Conservation (phyloP, 371 early-diverging fungal species). For the Zancudomyces culisetae region DNA sequence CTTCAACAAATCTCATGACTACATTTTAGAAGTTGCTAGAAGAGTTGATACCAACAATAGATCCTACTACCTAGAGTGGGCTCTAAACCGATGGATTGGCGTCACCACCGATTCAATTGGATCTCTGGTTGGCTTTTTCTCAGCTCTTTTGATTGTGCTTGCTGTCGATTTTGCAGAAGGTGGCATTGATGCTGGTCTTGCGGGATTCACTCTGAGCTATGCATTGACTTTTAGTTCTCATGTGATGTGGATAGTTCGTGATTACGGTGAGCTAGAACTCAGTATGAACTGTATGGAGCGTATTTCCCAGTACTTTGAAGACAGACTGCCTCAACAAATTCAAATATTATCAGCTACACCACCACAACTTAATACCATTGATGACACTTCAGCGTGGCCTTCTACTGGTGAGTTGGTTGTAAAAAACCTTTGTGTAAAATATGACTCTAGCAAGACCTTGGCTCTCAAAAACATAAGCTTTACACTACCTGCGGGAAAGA, state of each 20-base stretch:
- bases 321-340: conserved; percentile 30
- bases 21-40: conserved; percentile 26
- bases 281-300: conserved; percentile 74
- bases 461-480: conserved; percentile 32
- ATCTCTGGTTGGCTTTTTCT: conserved; percentile 24
- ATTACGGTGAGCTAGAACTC: conserved; percentile 64
- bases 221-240: conserved; percentile 50
- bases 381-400: conserved; percentile 47
- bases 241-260: conserved; percentile 64
- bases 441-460: conserved; percentile 19
- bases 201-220: conserved; percentile 64
- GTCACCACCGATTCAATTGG: conserved; percentile 25
- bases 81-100: conserved; percentile 75
- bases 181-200: conserved; percentile 37
- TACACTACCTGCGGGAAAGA: conserved; percentile 39
- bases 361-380: conserved; percentile 3
- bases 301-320: conserved; percentile 49
- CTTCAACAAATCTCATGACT: conserved; percentile 37
- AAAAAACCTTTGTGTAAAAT: conserved; percentile 39
- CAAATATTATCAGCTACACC: background rate
- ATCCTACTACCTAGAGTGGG: conserved; percentile 66
- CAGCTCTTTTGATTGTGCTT: conserved; percentile 33
- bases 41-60: conserved; percentile 50
- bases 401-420: conserved; percentile 40
- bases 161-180: conserved; percentile 29